A percentile compares a stretch with the other conserved stretches of the same genome.
Conservation (phyloP, 345 rosid genomes). For the Syzygium oleosum region DNA sequence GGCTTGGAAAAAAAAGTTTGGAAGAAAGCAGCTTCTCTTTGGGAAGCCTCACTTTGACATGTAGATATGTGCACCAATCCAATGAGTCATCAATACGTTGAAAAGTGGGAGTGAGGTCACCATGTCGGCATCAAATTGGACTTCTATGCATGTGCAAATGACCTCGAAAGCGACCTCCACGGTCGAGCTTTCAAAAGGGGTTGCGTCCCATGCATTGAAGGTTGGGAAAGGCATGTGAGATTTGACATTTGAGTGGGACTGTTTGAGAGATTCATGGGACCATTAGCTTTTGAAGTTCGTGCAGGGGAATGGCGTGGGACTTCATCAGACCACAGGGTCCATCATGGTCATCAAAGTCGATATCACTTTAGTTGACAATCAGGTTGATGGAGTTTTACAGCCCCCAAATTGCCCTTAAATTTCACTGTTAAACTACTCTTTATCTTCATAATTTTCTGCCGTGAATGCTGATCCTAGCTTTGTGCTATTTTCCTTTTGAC, state of each 20-base stretch:
- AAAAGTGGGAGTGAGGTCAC: not conserved
- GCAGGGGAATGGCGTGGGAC: not conserved
- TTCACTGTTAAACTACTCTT: not conserved
- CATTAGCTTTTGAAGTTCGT: not conserved
- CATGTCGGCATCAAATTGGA: no score
- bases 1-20: not conserved
- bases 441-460: not conserved
- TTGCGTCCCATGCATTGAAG: not conserved
- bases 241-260: not conserved
- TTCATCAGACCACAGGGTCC: not conserved
- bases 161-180: not conserved
- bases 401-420: not conserved
- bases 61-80: not conserved
- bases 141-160: not conserved
- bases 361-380: not conserved
- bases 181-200: not conserved
- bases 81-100: not conserved
- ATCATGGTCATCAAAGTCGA: not conserved
- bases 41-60: not conserved
- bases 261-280: not conserved
- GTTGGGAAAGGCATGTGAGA: not conserved
- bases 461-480: not conserved
- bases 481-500: no score
- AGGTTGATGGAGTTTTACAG: not conserved
- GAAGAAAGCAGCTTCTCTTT: not conserved